Base-by-base conservation (phyloP, 75 land plant genomes). In the Gnetum montanum region DNA sequence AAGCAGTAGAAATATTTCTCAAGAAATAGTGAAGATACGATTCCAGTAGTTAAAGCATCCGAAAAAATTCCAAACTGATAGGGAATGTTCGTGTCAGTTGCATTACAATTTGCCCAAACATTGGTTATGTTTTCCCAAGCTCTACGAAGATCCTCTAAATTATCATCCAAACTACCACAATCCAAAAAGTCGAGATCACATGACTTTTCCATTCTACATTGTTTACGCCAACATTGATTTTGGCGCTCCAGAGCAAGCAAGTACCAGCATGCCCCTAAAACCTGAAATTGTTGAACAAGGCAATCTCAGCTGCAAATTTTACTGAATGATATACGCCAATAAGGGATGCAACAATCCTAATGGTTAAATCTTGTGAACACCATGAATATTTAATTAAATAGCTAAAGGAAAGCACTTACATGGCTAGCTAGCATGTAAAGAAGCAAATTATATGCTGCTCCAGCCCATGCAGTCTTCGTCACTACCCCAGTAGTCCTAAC, bases 371-470 rank as follows among this genome's bases (percentile, higher is more conserved):
- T 10, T 10, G 12, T 40, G 12, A 10, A 10, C 15, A 10, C 41
- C 41, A 40, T 40, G 41, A 10, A 15, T 40, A 40, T 15, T 40
- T 10, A 15, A 10, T 40, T n/a, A n/a, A n/a, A n/a, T n/a, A n/a
- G n/a, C n/a, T n/a, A 15, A 41, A 41, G 43, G 16, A 41, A 41
- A 18, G 22, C 68, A 25, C 78, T 54, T 75, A 84, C 93, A 81
- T 88, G 93, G 61, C 89, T 88, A 7, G 89, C 89, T 34, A 84
- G 30, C 77, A 88, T 80, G 49, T 80, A 84, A 1, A 88, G 75
- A 3, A 78, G 33, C 31, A 88, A 63, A 63, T 88, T 88, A 47
- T 84, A 88, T 20, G 75, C 93, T 67, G 93, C 93, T 15, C 93
- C 93, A 2, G 82, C 82, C 93, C 89, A 88, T 40, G 93, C 89